phyloP scores from a whole-genome alignment of 768 basidiomycete genomes.

The Rossbeevera mucosa region DNA sequence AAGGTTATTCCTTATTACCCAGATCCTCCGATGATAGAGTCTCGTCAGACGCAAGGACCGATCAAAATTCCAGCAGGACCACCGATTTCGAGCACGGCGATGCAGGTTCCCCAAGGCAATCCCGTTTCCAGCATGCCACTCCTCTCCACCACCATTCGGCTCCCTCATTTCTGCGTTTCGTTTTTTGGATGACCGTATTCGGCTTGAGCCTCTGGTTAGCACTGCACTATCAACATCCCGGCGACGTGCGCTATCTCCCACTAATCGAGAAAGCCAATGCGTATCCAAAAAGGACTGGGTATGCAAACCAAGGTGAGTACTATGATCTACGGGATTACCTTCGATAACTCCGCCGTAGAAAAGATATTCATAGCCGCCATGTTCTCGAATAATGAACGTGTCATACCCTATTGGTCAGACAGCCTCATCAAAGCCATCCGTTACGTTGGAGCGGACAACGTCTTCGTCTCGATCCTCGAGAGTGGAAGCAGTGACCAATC shows the following conservation, averaged over 20 bases:
- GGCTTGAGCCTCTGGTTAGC: conserved; percentile 2
- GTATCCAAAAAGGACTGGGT: conserved; percentile 10
- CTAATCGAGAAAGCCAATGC: conserved; percentile 13
- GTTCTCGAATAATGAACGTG: conserved; percentile 36
- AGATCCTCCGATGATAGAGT: conserved; percentile 3
- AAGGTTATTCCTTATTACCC: conserved; percentile 10
- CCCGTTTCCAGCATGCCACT: not conserved
- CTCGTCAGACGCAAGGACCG: not conserved
- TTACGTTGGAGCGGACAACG: conserved; percentile 40
- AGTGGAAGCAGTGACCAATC: conserved; percentile 27
- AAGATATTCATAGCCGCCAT: conserved; percentile 28
- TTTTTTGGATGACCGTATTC: conserved; percentile 6
- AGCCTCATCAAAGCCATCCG: conserved; percentile 33
- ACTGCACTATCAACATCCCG: not conserved
- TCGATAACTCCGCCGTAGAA: conserved; percentile 1
- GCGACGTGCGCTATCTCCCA: conserved; percentile 14
- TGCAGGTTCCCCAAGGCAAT: not conserved
- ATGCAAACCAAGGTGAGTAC: conserved; percentile 12
- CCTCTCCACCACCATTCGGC: not conserved
- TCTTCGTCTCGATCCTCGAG: conserved; percentile 41
- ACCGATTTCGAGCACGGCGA: not conserved
- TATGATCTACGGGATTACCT: no score
- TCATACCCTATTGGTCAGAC: conserved; percentile 38
- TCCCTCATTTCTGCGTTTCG: not conserved
- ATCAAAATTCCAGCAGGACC: not conserved